A percentile compares a stretch with the other conserved stretches of the same genome.
phyloP scores from a whole-genome alignment of 2,329 filamentous ascomycete genomes.

The Aspergillus proliferans region DNA sequence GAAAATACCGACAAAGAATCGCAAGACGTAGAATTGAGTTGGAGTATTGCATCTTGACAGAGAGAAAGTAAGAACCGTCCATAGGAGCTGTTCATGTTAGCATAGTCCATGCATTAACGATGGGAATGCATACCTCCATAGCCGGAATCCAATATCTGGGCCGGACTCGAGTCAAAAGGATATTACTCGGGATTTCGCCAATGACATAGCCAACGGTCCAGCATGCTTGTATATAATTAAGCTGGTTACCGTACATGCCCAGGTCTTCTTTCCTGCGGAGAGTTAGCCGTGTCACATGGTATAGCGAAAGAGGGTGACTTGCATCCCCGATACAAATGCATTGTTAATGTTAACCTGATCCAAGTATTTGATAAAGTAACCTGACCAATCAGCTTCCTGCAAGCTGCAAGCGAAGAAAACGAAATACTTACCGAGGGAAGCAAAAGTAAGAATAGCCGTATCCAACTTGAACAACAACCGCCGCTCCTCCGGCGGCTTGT shows the following conservation, averaged over 20 bases:
- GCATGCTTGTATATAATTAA: constrained; percentile 51
- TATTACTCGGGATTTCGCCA: constrained; percentile 46
- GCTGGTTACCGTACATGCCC: constrained; percentile 47
- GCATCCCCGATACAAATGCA: constrained; percentile 45
- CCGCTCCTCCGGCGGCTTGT: constrained; percentile 47
- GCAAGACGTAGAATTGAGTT: constrained; percentile 41
- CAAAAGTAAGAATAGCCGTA: constrained; percentile 44
- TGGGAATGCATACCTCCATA: constrained; percentile 31
- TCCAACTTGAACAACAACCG: constrained; percentile 47
- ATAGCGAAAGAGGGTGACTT: constrained; percentile 3
- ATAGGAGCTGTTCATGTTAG: constrained; percentile 30
- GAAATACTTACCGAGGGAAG: constrained; percentile 30
- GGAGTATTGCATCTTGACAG: constrained; percentile 37
- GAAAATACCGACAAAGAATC: constrained; percentile 43
- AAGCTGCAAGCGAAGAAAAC: not conserved
- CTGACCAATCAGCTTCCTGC: constrained; percentile 17
- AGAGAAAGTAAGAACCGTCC: constrained; percentile 46
- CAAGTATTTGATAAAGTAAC: constrained; percentile 48
- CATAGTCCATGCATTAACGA: not conserved
- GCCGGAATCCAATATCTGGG: constrained; percentile 45
- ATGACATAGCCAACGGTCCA: constrained; percentile 59
- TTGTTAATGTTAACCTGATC: constrained; percentile 43
- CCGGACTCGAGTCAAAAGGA: constrained; percentile 45
- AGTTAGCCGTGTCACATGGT: not conserved
- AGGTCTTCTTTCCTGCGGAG: constrained; percentile 47